Evolutionary conservation across 257 asterid genomes (phyloP), one percentile per base, ranked within the genome.

Genomic region (Penstemon davidsonii): DNA sequence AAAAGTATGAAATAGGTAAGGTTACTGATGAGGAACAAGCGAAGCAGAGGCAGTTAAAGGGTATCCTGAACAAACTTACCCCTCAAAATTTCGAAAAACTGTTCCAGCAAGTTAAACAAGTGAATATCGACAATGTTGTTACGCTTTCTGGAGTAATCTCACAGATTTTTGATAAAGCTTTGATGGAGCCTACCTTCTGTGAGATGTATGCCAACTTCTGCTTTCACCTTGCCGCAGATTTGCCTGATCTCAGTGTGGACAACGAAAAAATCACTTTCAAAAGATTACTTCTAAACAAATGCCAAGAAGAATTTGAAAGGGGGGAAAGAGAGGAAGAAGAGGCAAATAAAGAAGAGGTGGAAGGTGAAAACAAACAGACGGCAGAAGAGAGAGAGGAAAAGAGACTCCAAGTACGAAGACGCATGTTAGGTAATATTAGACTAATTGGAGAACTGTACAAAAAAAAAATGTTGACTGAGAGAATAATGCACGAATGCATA

Each of bases 131-230:
- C 80, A 91, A 91, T 56, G 83, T 9, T 53, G 61, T 73, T 10
- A 87, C 99, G 1, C 80, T 94, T 64, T 67, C 79, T 33, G 96
- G 98, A 10, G 98, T 94, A 45, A 91, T 91, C 57, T 83, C 99
- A 1, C 99, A 94, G 80, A 94, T 94, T 69, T 94, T 94, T 63
- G 99, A 94, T 72, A 89, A 89, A 75, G 98, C 99, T 72, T 64
- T 94, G 74, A 94, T 73, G 93, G 98, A 91, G 71, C 99, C 99
- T 52, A 88, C 97, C 43, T 94, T 94, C 66, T 94, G 99, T 60
- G 96, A 94, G 93, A 94, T 91, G 99, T 94, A 94, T 81, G 98
- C 99, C 9, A 65, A 87, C 69, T 94, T 91, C 76, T 94, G 98
- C 78, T 72, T 47, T 76, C 95, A 81, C 77, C 96, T 94, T 61